phyloP scores from a whole-genome alignment of 2,329 filamentous ascomycete species.

The Calonectria hawksworthii region DNA sequence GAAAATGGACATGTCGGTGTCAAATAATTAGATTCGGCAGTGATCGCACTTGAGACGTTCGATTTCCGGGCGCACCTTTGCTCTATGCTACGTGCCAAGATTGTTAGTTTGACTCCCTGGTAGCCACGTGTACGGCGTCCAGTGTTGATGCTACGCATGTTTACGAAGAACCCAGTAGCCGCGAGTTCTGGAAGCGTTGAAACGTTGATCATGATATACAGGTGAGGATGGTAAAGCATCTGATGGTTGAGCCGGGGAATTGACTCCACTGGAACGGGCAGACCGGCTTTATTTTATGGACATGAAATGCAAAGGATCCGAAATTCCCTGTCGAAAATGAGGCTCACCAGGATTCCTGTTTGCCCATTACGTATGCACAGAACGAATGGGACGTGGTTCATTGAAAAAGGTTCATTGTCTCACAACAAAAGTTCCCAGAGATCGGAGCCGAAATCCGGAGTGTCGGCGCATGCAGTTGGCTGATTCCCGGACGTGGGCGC shows the following conservation, averaged over 20 bases:
- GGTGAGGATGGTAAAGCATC: not conserved
- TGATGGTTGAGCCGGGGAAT: not conserved
- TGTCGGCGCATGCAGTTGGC: slow-evolving; percentile 17
- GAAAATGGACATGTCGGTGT: not conserved
- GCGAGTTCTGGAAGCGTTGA: not conserved
- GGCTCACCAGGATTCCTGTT: slow-evolving; percentile 13
- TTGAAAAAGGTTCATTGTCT: slow-evolving; percentile 11
- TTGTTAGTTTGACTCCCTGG: not conserved
- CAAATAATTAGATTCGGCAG: not conserved
- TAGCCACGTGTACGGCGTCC: not conserved
- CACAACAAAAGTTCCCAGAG: slow-evolving; percentile 26
- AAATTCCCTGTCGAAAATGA: slow-evolving; percentile 22
- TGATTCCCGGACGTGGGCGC: not conserved
- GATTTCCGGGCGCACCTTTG: not conserved
- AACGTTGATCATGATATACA: not conserved
- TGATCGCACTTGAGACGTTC: not conserved
- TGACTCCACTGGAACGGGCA: not conserved
- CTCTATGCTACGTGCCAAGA: not conserved
- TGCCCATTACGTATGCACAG: slow-evolving; percentile 19
- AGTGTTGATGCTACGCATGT: not conserved
- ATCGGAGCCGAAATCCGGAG: slow-evolving; percentile 17
- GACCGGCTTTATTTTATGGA: slow-evolving; percentile 5
- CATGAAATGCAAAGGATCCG: slow-evolving; percentile 1
- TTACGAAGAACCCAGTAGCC: not conserved
- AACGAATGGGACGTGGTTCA: slow-evolving; percentile 13